Evolutionary conservation across 129 eudicot genomes (phyloP), one percentile per base, ranked within the genome.

Genomic region (Deinandra increscens): DNA sequence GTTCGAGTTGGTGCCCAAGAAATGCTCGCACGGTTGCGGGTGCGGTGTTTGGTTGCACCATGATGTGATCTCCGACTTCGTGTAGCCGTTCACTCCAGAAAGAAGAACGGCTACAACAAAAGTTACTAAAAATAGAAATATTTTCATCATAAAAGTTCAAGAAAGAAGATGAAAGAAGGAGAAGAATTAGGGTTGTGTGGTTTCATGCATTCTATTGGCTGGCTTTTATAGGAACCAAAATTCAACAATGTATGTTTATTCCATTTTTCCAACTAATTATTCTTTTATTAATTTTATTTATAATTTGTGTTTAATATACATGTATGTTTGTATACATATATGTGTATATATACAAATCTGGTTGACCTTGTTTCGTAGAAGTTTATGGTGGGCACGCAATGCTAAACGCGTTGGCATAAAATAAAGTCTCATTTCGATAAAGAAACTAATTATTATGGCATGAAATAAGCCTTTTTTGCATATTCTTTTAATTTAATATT

Each of bases 41-140:
- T 88, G 54, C 2, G 97, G 97, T n/a, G 94, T 88, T 70, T 84
- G 81, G 64, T 58, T 72, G 23, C 97, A 91, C 96, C 90, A 85
- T 6, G 80, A 63, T 2, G 65, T 81, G 6, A 91, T 65, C 23
- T 66, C 76, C 0, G 77, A 46, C 2, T 64, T 45, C 7, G 78
- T 49, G 72, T 72, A 68, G 63, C 80, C 73, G 33, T 19, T 49
- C n/a, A 75, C 81, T 12, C 75, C 56, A 0, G 78, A 74, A 60
- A 81, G 34, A 36, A 75, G 66, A 7, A 61, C 8, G 17, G 72
- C 3, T 17, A 64, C 29, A 3, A 81, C 51, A 14, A 82, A 12
- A 43, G 70, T 63, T 31, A 70, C 3, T 9, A 78, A 61, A 18
- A 78, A 19, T 23, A 50, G 44, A 38, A 63, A 14, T 79, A 68